phyloP scores from a whole-genome alignment of 1,284 basidiomycete genomes.

The Pascua guehoae region DNA sequence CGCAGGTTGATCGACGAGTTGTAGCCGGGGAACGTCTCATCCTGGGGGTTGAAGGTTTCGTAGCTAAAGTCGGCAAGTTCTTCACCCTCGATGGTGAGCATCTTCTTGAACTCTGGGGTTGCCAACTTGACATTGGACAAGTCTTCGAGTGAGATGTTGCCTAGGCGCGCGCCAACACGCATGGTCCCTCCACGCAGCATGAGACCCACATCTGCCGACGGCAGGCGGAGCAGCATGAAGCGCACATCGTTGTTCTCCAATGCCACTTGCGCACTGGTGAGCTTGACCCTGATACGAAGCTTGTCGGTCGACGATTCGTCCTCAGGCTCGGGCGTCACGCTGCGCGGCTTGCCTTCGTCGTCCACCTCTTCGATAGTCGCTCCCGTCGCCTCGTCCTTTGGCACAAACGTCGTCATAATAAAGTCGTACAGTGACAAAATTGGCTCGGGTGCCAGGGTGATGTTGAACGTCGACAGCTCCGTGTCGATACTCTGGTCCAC shows the following conservation, averaged over 20 bases:
- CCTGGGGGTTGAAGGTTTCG: conserved; percentile 74
- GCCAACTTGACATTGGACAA: conserved; percentile 63
- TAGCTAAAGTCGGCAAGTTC: conserved; percentile 95
- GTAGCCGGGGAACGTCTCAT: conserved; percentile 67
- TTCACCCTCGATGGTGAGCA: conserved; percentile 91
- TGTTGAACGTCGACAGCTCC: conserved; percentile 86
- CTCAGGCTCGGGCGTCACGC: neutral
- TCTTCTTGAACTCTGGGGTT: conserved; percentile 68
- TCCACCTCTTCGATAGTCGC: conserved; percentile 12
- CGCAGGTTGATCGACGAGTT: conserved; percentile 81
- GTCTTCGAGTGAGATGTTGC: conserved; percentile 79
- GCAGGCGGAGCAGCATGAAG: conserved; percentile 83
- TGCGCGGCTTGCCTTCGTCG: conserved; percentile 1
- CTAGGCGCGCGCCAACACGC: conserved; percentile 76
- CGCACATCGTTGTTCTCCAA: conserved; percentile 70
- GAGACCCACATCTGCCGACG: conserved; percentile 84
- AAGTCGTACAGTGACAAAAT: conserved; percentile 92
- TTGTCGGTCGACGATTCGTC: conserved; percentile 53
- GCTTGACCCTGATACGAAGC: conserved; percentile 77
- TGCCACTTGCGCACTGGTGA: conserved; percentile 87
- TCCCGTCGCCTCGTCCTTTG: conserved; percentile 48
- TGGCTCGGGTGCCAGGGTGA: conserved; percentile 86
- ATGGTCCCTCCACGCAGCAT: conserved; percentile 72
- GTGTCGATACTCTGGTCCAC: conserved; percentile 87
- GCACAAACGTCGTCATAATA: conserved; percentile 93